A percentile compares a stretch with the other conserved stretches of the same genome.
Evolutionary conservation across 2,329 filamentous ascomycete genomes (phyloP).

Genomic region (Cytospora paraplurivora): DNA sequence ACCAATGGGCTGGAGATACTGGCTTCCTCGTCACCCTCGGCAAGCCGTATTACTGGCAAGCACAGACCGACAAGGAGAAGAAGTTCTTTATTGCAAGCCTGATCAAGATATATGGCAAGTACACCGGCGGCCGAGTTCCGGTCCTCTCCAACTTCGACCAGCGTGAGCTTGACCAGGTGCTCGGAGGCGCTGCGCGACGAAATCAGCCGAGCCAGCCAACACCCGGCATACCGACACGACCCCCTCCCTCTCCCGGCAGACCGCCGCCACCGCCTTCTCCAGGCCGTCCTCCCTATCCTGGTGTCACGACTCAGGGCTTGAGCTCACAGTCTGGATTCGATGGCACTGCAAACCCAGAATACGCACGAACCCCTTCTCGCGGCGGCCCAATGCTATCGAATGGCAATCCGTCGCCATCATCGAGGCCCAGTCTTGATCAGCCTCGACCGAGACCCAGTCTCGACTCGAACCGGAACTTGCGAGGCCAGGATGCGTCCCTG

Average conservation of each 20-base stretch:
- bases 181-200: slow-evolving; percentile 55
- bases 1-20: slow-evolving; percentile 78
- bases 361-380: slow-evolving; percentile 35
- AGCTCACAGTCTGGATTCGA: slow-evolving; percentile 33
- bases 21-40: slow-evolving; percentile 88
- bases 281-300: slow-evolving; percentile 29
- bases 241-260: slow-evolving; percentile 24
- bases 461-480: slow-evolving; percentile 49
- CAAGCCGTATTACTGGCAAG: slow-evolving; percentile 97
- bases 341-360: slow-evolving; percentile 33
- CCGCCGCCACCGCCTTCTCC: slow-evolving; percentile 36
- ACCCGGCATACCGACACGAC: slow-evolving; percentile 29
- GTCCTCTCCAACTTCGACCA: slow-evolving; percentile 81
- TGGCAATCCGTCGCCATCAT: slow-evolving; percentile 46
- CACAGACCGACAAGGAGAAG: slow-evolving; percentile 91
- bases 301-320: slow-evolving; percentile 16
- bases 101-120: slow-evolving; percentile 95
- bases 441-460: slow-evolving; percentile 47
- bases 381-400: slow-evolving; percentile 36
- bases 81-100: slow-evolving; percentile 97
- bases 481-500: slow-evolving; percentile 46
- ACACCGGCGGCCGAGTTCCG: slow-evolving; percentile 83
- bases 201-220: slow-evolving; percentile 39
- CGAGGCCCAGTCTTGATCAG: slow-evolving; percentile 53
- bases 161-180: slow-evolving; percentile 74